Conservation (phyloP, 352 stramenopile species). For the Pythium phragmitis region DNA sequence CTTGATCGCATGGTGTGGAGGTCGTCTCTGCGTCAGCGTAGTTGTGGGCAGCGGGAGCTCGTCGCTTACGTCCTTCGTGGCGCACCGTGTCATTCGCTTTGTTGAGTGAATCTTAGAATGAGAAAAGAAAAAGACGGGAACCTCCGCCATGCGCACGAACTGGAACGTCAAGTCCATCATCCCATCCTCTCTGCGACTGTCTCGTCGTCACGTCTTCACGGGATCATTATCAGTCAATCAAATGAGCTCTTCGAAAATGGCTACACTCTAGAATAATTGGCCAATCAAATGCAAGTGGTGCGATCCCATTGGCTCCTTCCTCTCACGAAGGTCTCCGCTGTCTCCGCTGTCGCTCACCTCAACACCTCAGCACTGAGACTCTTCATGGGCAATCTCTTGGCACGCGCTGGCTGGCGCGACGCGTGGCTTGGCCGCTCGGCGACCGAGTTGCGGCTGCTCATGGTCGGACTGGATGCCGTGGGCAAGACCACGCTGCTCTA, state of each 20-base stretch:
- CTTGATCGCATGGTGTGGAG: not conserved
- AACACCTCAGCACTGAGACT: too few relatives aligned
- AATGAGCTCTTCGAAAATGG: not conserved
- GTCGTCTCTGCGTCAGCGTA: too few relatives aligned
- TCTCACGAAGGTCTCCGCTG: not conserved
- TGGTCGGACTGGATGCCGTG: slow-evolving; percentile 87
- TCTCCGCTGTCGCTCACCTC: too few relatives aligned
- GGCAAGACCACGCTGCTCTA: slow-evolving; percentile 94
- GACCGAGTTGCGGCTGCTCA: slow-evolving; percentile 47
- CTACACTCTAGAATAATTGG: not conserved
- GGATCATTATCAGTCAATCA: not conserved
- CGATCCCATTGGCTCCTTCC: not conserved
- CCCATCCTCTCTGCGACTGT: too few relatives aligned
- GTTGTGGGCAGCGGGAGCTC: not conserved
- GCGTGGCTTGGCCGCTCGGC: not conserved
- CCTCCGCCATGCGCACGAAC: not conserved
- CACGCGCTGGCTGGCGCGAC: not conserved
- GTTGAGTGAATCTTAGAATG: not conserved
- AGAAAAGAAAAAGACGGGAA: not conserved
- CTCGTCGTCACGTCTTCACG: not conserved
- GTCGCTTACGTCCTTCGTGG: not conserved
- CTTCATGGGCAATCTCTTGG: not conserved
- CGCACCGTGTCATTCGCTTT: not conserved
- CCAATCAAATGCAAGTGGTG: not conserved
- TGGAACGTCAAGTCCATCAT: not conserved